Percentiles rank a stretch among this genome's conserved stretches.
phyloP scores from a whole-genome alignment of 148 eudicot species.

The Camellia sinensis region DNA sequence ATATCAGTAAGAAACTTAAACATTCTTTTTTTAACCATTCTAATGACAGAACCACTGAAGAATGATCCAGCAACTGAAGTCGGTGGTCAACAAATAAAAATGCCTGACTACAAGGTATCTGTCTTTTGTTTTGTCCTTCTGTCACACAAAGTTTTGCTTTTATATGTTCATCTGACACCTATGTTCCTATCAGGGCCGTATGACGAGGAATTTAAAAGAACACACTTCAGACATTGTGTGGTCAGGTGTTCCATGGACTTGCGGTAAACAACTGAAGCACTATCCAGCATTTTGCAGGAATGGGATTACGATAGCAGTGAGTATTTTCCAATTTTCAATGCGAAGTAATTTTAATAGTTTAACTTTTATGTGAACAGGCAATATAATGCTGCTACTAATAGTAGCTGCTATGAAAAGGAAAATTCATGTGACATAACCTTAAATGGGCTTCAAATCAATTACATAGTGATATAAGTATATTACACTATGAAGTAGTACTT shows the following conservation, averaged over 20 bases:
- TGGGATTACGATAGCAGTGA: constrained; percentile 75
- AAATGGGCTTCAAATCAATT: constrained; percentile 3
- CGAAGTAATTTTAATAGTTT: neutral
- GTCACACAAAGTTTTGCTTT: neutral
- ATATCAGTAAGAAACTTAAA: neutral
- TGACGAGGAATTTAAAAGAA: constrained; percentile 48
- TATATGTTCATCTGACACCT: constrained; percentile 3
- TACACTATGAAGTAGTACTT: neutral
- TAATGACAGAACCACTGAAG: constrained; percentile 56
- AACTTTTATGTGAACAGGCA: neutral
- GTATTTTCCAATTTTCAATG: constrained; percentile 19
- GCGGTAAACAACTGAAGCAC: constrained; percentile 91
- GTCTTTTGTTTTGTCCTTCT: neutral
- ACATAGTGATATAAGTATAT: neutral
- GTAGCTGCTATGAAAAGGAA: neutral
- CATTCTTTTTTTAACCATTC: constrained; percentile 2
- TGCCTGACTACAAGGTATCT: constrained; percentile 58
- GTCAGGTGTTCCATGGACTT: constrained; percentile 81
- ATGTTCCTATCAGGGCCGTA: constrained; percentile 44
- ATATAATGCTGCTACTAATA: neutral
- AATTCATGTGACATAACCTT: neutral
- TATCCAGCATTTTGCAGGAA: constrained; percentile 77
- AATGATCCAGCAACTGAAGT: constrained; percentile 33
- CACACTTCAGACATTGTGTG: constrained; percentile 68
- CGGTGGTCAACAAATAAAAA: constrained; percentile 31